Percentiles rank a stretch among this genome's conserved stretches.
Conservation (phyloP, 768 basidiomycete genomes). For the Lactarius deliciosus region DNA sequence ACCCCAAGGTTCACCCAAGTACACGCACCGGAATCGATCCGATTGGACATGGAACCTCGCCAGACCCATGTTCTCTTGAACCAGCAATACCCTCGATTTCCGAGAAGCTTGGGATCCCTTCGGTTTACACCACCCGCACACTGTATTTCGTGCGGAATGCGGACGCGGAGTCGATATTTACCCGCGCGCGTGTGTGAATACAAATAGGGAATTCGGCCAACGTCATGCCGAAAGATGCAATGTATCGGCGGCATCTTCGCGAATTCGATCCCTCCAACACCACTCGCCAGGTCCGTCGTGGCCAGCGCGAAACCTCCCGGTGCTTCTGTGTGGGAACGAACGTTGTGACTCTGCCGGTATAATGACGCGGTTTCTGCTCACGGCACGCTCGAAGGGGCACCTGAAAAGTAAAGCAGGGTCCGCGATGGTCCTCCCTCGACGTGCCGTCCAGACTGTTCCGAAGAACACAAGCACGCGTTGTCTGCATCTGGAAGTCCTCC, state of each 20-base stretch:
- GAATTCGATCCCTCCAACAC: not conserved
- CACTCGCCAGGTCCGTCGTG: not conserved
- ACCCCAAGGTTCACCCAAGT: not conserved
- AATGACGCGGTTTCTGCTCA: not conserved
- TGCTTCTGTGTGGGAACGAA: not conserved
- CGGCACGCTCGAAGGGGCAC: not conserved
- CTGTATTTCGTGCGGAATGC: not conserved
- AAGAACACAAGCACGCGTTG: not conserved
- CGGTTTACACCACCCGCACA: not conserved
- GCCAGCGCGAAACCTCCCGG: not conserved
- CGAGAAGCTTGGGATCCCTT: not conserved
- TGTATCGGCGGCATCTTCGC: not conserved
- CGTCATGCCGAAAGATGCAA: not conserved
- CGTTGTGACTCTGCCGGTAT: not conserved
- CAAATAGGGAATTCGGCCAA: not conserved
- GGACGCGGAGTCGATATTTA: not conserved
- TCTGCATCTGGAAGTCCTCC: not conserved
- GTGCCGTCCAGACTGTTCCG: not conserved
- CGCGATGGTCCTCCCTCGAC: not conserved
- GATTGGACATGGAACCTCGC: not conserved
- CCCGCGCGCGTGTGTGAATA: not conserved
- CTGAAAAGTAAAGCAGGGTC: not conserved
- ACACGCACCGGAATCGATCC: not conserved
- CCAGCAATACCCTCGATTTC: not conserved
- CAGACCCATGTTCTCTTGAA: not conserved